A percentile compares a stretch with the other conserved stretches of the same genome.
phyloP scores from a whole-genome alignment of 768 basidiomycete species.

The Inosperma sp. region DNA sequence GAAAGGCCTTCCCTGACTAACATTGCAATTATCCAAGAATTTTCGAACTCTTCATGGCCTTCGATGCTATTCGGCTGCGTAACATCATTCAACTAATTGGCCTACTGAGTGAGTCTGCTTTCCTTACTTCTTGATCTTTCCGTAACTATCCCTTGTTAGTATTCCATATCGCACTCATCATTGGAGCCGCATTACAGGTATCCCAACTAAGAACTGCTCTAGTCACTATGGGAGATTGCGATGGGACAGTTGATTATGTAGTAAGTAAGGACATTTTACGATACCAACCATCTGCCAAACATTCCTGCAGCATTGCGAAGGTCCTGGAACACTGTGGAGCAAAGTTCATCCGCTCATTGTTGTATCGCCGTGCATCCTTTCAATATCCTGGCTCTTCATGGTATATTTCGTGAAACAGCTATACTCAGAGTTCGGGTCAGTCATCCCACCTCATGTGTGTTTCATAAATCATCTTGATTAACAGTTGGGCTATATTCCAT shows the following conservation, averaged over 20 bases:
- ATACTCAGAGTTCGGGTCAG: slow-evolving; percentile 81
- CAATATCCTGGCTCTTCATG: slow-evolving; percentile 59
- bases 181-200: slow-evolving; percentile 73
- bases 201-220: slow-evolving; percentile 68
- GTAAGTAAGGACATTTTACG: slow-evolving; percentile 33
- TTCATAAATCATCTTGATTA: slow-evolving; percentile 8
- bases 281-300: neutral
- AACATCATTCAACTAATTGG: slow-evolving; percentile 78
- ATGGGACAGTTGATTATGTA: slow-evolving; percentile 28
- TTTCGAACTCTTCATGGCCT: slow-evolving; percentile 76
- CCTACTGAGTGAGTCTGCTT: slow-evolving; percentile 50
- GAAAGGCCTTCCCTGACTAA: neutral
- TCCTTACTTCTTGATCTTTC: neutral
- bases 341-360: slow-evolving; percentile 65
- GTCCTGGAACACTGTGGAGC: slow-evolving; percentile 53
- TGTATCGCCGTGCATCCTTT: slow-evolving; percentile 67
- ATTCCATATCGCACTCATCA: slow-evolving; percentile 71
- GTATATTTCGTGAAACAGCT: slow-evolving; percentile 66
- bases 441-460: neutral
- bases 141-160: slow-evolving; percentile 34
- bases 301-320: slow-evolving; percentile 40
- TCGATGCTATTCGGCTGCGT: slow-evolving; percentile 75
- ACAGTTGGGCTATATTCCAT: slow-evolving; percentile 88
- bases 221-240: slow-evolving; percentile 34
- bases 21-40: slow-evolving; percentile 45